These are phyloP conservation scores for Yamadazyma atlantica DNA, from an alignment of 1,139 yeast genomes.

Conservation along the genomic window DNA sequence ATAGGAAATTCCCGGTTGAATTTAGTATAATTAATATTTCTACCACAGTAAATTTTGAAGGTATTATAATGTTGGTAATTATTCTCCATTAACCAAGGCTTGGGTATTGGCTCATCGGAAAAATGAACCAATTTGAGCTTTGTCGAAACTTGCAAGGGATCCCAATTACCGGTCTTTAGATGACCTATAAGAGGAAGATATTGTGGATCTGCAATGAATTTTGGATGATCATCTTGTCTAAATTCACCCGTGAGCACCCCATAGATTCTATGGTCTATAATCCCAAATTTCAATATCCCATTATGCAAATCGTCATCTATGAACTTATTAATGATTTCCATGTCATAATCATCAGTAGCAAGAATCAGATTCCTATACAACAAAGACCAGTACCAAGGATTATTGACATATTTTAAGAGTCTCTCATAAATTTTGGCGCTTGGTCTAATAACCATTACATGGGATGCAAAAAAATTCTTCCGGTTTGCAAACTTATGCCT, in stretches of 20 bases:
- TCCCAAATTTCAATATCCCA: constrained; percentile 20
- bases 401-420: constrained; percentile 29
- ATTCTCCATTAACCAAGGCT: constrained; percentile 41
- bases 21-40: constrained; percentile 26
- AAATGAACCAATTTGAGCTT: constrained; percentile 37
- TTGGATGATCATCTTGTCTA: constrained; percentile 26
- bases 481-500: constrained; percentile 31
- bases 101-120: constrained; percentile 48
- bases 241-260: constrained; percentile 53
- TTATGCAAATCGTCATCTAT: constrained; percentile 8
- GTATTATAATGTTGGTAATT: constrained; percentile 23
- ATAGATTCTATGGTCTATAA: constrained; percentile 47
- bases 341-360: constrained; percentile 39
- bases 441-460: constrained; percentile 49
- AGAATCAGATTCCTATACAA: constrained; percentile 22
- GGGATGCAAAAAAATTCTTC: constrained; percentile 37
- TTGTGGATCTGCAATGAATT: constrained; percentile 31
- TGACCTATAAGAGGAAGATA: constrained; percentile 28
- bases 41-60: constrained; percentile 26
- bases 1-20: constrained; percentile 20
- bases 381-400: constrained; percentile 34
- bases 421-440: constrained; percentile 23
- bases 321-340: constrained; percentile 49
- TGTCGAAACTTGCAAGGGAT: constrained; percentile 20
- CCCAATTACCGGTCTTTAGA: constrained; percentile 26